Evolutionary conservation across 2,329 filamentous ascomycete genomes (phyloP), one percentile per base, ranked within the genome.

Genomic region (Zasmidium cellare): DNA sequence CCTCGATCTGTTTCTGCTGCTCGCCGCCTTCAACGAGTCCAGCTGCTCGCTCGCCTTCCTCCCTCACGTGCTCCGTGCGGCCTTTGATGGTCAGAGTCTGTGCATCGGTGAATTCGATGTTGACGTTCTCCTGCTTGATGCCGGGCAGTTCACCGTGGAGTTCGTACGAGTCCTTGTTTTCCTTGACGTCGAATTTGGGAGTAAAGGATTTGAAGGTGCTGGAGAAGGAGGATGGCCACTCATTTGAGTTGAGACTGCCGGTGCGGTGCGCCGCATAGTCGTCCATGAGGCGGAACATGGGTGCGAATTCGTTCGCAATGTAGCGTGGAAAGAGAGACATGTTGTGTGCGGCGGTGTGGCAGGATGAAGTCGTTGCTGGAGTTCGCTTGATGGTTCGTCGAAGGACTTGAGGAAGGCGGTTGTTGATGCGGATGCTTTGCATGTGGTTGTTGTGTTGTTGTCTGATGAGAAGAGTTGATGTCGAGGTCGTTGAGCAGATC

Each of bases 131-230:
- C 76, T 90, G 89, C 62, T 84, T 83, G 66, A 92, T 80, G 55
- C 90, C 90, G 0, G 90, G 87, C 5, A 93, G 84, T 75, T 93
- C 90, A 68, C 90, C 90, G 67, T 92, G 85, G 19, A 93, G 86
- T 75, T 93, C 87, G 71, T 91, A 93, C 62, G 79, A 73, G 5
- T 84, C 76, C 60, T 82, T 82, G 12, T 82, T 84, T 77, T 94
- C 90, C 72, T 84, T 87, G 61, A 92, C 81, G 68, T 93, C 90
- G 70, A 93, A 93, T 75, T 86, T 88, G 55, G 90, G 90, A 57
- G 84, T 82, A 82, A 91, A 92, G 69, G 83, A 78, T 48, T 78
- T 79, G 49, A 82, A 65, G 57, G 50, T 55, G 23, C 65, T 66
- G 50, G 53, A 28, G 47, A 59, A 16, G 55, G n/a, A n/a, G n/a